Conservation (phyloP, 1,284 basidiomycete species). For the Blastosporella zonata region DNA sequence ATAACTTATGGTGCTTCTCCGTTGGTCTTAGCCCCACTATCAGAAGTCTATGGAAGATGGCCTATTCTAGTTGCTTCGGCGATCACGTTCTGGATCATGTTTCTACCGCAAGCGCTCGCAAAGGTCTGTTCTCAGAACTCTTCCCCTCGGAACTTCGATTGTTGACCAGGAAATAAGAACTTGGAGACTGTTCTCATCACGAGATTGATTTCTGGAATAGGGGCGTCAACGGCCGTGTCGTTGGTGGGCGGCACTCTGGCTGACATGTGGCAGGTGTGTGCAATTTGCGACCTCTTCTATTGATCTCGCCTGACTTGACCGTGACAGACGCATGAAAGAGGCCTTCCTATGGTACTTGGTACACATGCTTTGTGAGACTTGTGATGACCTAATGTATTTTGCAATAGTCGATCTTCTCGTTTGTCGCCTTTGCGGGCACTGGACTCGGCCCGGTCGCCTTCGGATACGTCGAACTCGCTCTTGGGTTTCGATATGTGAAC, state of each 20-base stretch:
- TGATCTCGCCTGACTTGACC: neutral
- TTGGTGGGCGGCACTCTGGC: conserved; percentile 2
- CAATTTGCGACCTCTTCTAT: neutral
- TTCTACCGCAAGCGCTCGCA: conserved; percentile 5
- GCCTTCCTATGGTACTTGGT: neutral
- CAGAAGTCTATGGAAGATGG: conserved; percentile 6
- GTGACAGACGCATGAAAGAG: conserved; percentile 6
- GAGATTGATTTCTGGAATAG: conserved; percentile 1
- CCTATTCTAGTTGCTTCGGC: conserved; percentile 1
- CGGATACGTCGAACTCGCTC: neutral
- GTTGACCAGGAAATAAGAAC: neutral
- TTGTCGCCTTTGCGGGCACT: conserved; percentile 1
- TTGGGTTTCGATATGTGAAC: conserved; percentile 4
- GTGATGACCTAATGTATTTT: neutral
- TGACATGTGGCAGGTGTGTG: conserved; percentile 1
- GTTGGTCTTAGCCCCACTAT: conserved; percentile 1
- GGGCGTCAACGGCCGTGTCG: conserved; percentile 1
- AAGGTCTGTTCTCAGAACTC: neutral
- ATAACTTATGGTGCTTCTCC: conserved; percentile 3
- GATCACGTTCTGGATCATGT: conserved; percentile 4
- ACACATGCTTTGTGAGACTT: neutral
- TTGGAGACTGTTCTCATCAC: conserved; percentile 3
- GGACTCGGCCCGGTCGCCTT: neutral
- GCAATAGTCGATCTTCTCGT: conserved; percentile 1
- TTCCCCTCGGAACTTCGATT: neutral